phyloP scores from a whole-genome alignment of 1,139 yeast species.

The Pichia sp. region DNA sequence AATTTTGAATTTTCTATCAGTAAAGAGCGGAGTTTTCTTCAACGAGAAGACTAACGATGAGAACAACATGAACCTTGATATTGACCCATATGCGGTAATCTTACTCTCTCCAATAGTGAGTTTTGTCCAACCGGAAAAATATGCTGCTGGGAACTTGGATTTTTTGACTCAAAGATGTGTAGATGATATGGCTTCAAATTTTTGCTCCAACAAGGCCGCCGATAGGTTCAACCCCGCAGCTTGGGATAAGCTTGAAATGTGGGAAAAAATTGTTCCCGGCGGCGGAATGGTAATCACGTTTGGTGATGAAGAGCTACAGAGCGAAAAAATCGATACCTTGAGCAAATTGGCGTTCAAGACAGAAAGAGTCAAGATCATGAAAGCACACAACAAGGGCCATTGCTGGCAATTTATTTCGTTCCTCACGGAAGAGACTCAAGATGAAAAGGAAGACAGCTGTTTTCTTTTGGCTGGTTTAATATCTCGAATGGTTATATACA shows the following conservation, averaged over 20 bases:
- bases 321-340: constrained; percentile 36
- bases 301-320: constrained; percentile 39
- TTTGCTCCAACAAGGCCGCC: neutral
- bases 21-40: constrained; percentile 8
- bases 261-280: constrained; percentile 40
- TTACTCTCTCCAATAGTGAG: constrained; percentile 38
- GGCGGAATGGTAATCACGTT: constrained; percentile 36
- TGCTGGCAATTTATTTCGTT: constrained; percentile 36
- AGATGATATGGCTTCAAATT: neutral
- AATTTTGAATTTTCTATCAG: constrained; percentile 34
- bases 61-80: constrained; percentile 8
- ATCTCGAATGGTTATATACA: constrained; percentile 33
- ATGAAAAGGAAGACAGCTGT: constrained; percentile 36
- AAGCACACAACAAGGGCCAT: constrained; percentile 30
- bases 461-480: constrained; percentile 33
- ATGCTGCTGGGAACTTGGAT: neutral
- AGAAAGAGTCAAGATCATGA: constrained; percentile 30
- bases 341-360: constrained; percentile 22
- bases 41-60: neutral
- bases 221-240: constrained; percentile 33
- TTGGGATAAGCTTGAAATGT: constrained; percentile 34
- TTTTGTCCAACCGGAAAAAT: neutral
- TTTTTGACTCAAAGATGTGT: neutral
- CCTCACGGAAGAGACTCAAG: constrained; percentile 34
- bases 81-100: constrained; percentile 35